Evolutionary conservation across 208 protist species (phyloP).

Genomic region (Leishmania guyanensis): DNA sequence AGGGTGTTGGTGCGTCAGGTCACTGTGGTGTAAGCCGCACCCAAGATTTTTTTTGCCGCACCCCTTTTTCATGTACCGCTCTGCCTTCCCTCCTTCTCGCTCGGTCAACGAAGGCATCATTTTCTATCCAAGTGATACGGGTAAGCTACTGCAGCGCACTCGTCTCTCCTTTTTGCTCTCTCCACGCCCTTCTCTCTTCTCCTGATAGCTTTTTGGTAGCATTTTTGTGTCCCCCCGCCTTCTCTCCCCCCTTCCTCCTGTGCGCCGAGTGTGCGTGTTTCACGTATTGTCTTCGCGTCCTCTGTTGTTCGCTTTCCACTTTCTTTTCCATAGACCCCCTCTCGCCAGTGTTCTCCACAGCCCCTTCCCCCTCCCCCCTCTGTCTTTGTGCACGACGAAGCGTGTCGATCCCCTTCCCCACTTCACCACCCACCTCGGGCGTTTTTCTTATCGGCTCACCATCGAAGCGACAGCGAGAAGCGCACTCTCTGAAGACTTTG

Average conservation of each 20-base stretch:
- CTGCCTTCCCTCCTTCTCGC: too few relatives aligned
- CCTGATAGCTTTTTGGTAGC: background rate
- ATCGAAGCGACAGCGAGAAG: background rate
- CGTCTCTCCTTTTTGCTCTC: background rate
- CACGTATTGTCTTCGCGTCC: background rate
- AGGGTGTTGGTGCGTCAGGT: background rate
- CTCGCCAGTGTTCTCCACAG: background rate
- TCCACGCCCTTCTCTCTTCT: background rate
- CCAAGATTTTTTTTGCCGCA: background rate
- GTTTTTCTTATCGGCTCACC: background rate
- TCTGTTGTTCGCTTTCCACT: background rate
- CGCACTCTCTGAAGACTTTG: background rate
- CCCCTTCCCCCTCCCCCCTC: background rate
- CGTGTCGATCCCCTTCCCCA: background rate
- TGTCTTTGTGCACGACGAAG: background rate
- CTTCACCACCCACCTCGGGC: background rate
- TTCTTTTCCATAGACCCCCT: background rate
- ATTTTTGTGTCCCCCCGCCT: background rate
- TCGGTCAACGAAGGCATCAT: background rate
- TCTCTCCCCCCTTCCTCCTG: background rate
- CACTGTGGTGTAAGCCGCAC: background rate
- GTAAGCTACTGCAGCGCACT: background rate
- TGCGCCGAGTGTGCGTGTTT: background rate
- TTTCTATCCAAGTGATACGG: background rate
- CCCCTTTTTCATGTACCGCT: background rate